Evolutionary conservation across 2,329 filamentous ascomycete genomes (phyloP).

Genomic region (Fusarium tuaranense): DNA sequence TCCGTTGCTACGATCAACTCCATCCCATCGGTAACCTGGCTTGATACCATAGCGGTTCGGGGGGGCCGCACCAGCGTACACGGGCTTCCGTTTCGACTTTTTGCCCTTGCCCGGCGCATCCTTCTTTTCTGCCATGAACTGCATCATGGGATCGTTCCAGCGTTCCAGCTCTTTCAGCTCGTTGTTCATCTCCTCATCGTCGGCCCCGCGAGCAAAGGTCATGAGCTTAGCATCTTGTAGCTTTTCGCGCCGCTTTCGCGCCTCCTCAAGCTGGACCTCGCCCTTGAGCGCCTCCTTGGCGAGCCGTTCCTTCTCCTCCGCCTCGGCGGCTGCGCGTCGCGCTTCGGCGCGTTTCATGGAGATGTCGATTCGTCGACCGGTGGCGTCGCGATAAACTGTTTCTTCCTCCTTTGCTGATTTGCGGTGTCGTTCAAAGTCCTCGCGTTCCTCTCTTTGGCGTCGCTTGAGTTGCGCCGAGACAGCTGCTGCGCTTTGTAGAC

Average conservation of each 20-base stretch:
- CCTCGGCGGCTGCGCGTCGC: slow-evolving; percentile 72
- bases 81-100: slow-evolving; percentile 63
- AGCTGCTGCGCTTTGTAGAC: slow-evolving; percentile 84
- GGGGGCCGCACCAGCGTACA: slow-evolving; percentile 83
- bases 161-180: slow-evolving; percentile 80
- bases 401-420: slow-evolving; percentile 70
- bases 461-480: slow-evolving; percentile 77
- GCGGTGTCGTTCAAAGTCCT: slow-evolving; percentile 58
- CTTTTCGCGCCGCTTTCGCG: slow-evolving; percentile 71
- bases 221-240: slow-evolving; percentile 86
- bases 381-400: slow-evolving; percentile 95
- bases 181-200: slow-evolving; percentile 87
- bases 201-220: slow-evolving; percentile 81
- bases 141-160: slow-evolving; percentile 95
- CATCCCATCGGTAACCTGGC: slow-evolving; percentile 96
- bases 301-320: slow-evolving; percentile 77
- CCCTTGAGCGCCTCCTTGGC: slow-evolving; percentile 81
- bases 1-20: slow-evolving; percentile 92
- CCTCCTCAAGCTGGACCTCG: slow-evolving; percentile 82
- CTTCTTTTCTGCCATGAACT: slow-evolving; percentile 73
- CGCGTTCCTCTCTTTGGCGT: slow-evolving; percentile 74
- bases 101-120: slow-evolving; percentile 43
- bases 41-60: slow-evolving; percentile 95
- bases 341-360: slow-evolving; percentile 91
- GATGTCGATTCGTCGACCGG: slow-evolving; percentile 92